phyloP scores from a whole-genome alignment of 2,329 filamentous ascomycete species.

The Myriosclerotinia duriaeana region DNA sequence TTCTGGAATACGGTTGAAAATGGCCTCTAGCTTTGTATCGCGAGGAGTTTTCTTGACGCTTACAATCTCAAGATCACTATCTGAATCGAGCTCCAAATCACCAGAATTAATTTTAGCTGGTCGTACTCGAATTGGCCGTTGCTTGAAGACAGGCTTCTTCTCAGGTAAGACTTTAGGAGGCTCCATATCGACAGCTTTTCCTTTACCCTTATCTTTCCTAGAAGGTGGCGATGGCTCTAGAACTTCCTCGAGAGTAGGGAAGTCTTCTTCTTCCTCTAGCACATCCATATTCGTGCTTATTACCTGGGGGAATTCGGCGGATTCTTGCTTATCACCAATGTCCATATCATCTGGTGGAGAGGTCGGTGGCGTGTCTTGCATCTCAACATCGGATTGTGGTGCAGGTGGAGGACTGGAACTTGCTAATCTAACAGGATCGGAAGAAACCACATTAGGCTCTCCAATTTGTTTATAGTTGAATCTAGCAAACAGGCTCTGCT shows the following conservation, averaged over 20 bases:
- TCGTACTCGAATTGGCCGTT: conserved; percentile 43
- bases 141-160: conserved; percentile 33
- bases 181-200: conserved; percentile 48
- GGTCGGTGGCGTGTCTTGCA: conserved; percentile 68
- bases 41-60: conserved; percentile 35
- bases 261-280: conserved; percentile 23
- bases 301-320: not conserved
- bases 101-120: conserved; percentile 43
- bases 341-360: conserved; percentile 49
- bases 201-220: conserved; percentile 58
- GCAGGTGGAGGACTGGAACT: conserved; percentile 54
- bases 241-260: conserved; percentile 31
- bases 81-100: conserved; percentile 45
- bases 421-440: conserved; percentile 43
- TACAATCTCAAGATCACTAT: conserved; percentile 47
- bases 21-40: conserved; percentile 55
- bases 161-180: conserved; percentile 22
- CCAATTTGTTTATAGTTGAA: conserved; percentile 67
- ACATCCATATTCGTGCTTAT: not conserved
- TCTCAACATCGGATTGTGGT: conserved; percentile 52
- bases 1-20: conserved; percentile 68
- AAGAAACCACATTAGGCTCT: conserved; percentile 39
- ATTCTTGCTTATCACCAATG: conserved; percentile 37
- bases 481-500: conserved; percentile 75
- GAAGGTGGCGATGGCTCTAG: conserved; percentile 28